Percentiles rank a stretch among this genome's conserved stretches.
phyloP scores from a whole-genome alignment of 768 basidiomycete genomes.

The Paxillus involutus region DNA sequence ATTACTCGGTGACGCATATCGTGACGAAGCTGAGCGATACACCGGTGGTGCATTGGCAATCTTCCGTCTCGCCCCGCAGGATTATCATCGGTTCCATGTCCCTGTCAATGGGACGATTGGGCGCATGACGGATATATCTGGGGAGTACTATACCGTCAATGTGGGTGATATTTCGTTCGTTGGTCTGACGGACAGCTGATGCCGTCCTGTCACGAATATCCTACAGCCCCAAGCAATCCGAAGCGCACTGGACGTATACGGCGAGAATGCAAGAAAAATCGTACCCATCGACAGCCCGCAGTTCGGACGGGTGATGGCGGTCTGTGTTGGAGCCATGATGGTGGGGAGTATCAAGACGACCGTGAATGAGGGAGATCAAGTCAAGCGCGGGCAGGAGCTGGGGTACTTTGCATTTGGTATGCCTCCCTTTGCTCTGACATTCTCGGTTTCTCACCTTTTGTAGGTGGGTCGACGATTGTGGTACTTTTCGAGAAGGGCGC shows the following conservation, averaged over 20 bases:
- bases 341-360: constrained; percentile 88
- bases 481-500: constrained; percentile 82
- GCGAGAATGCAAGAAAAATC: constrained; percentile 91
- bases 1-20: constrained; percentile 79
- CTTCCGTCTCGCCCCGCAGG: constrained; percentile 90
- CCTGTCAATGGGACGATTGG: constrained; percentile 87
- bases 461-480: constrained; percentile 92
- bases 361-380: constrained; percentile 77
- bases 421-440: neutral
- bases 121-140: constrained; percentile 76
- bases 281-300: constrained; percentile 87
- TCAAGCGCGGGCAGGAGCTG: constrained; percentile 86
- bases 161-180: constrained; percentile 38
- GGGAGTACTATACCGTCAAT: constrained; percentile 97
- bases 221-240: constrained; percentile 88
- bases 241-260: constrained; percentile 87
- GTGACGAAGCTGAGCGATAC: constrained; percentile 67
- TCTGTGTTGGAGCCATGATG: constrained; percentile 95
- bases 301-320: constrained; percentile 91
- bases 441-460: neutral
- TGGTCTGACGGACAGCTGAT: too few species aligned
- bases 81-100: constrained; percentile 93
- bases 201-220: neutral
- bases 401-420: constrained; percentile 95
- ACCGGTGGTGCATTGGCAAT: constrained; percentile 83